These are phyloP conservation scores for Neurospora terricola DNA, from an alignment of 495 filamentous ascomycete genomes.

Conservation along the genomic window DNA sequence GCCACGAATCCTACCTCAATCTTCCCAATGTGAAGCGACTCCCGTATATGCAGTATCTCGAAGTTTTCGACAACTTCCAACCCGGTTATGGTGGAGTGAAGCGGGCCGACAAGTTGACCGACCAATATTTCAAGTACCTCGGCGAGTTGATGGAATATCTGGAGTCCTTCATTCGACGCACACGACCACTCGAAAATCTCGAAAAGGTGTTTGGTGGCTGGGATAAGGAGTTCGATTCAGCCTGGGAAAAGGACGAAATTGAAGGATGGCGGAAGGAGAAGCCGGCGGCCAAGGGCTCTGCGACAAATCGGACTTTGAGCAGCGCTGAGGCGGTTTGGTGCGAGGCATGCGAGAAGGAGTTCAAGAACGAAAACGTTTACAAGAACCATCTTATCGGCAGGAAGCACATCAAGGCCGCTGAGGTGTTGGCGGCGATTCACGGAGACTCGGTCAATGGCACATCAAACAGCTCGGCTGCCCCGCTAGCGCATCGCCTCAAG, in stretches of 20 bases:
- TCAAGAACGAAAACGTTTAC: constrained; percentile 92
- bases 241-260: constrained; percentile 70
- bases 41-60: constrained; percentile 84
- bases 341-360: constrained; percentile 82
- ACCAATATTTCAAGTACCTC: constrained; percentile 85
- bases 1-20: constrained; percentile 85
- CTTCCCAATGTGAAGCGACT: constrained; percentile 72
- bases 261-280: constrained; percentile 66
- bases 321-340: constrained; percentile 74
- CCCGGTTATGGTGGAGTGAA: constrained; percentile 62
- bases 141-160: constrained; percentile 70
- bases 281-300: constrained; percentile 23
- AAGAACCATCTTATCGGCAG: constrained; percentile 79
- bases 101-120: constrained; percentile 71
- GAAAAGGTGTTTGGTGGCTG: constrained; percentile 65
- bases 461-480: constrained; percentile 13
- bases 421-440: constrained; percentile 36
- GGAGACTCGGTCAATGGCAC: constrained; percentile 22
- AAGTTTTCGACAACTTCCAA: constrained; percentile 76
- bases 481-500: constrained; percentile 53
- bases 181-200: constrained; percentile 70
- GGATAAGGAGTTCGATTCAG: constrained; percentile 71
- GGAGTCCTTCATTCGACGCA: constrained; percentile 75
- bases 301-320: constrained; percentile 35
- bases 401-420: constrained; percentile 80